Evolutionary conservation across 2,329 filamentous ascomycete genomes (phyloP).

Genomic region (Mariannaea elegans): DNA sequence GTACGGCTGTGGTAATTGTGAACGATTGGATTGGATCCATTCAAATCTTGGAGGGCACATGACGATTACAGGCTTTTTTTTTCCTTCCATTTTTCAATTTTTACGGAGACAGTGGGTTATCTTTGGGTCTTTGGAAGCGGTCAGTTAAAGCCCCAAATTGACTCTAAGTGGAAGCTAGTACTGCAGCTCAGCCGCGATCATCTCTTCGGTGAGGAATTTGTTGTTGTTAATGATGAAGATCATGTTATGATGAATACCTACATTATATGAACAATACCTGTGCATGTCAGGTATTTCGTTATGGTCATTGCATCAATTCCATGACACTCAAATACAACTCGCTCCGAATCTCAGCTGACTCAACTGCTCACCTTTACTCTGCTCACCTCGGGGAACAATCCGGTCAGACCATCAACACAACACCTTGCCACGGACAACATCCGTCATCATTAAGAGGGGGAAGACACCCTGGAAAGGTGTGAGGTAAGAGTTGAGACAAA

Average conservation of each 20-base stretch:
- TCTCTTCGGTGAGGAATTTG: background rate
- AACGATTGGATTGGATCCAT: conserved; percentile 5
- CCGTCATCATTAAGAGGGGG: conserved; percentile 1
- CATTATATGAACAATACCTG: background rate
- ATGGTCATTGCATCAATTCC: background rate
- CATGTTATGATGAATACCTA: background rate
- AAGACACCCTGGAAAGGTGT: conserved; percentile 3
- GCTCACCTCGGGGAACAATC: conserved; percentile 12
- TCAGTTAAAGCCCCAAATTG: background rate
- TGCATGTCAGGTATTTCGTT: conserved; percentile 2
- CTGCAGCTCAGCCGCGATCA: conserved; percentile 4
- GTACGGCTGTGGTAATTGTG: conserved; percentile 17
- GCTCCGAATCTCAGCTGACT: conserved; percentile 1
- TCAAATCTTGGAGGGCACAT: conserved; percentile 10
- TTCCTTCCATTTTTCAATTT: background rate
- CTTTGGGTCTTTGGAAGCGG: background rate
- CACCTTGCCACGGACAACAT: conserved; percentile 15
- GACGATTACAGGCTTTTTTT: background rate
- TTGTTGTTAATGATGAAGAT: background rate
- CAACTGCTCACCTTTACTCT: background rate
- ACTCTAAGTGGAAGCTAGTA: background rate
- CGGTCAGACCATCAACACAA: conserved; percentile 22
- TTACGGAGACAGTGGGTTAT: no score
- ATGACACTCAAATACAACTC: conserved; percentile 10
- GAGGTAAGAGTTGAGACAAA: conserved; percentile 1